Base-by-base conservation (phyloP, 2,329 filamentous ascomycete genomes). In the Alternaria burnsii region DNA sequence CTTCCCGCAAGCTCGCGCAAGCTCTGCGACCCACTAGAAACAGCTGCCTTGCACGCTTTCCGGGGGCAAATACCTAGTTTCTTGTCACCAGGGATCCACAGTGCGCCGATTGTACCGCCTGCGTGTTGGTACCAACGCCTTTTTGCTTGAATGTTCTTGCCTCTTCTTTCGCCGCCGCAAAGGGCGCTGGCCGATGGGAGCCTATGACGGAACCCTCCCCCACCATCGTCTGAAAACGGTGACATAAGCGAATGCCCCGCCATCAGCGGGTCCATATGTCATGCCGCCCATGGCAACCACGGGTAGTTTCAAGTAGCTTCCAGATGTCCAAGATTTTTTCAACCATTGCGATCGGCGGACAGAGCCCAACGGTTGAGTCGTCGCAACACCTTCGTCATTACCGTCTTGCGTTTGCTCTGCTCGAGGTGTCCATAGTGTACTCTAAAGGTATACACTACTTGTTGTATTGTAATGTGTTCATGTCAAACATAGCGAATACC, bases 241-340 rank as follows among this genome's bases (percentile, higher is more conserved):
- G 34, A 41, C 46, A 42, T 64, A 59, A 64, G 63, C 63, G 61
- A 66, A 40, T 54, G 58, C 63, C 63, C 63, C 63, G 60, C 63
- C 61, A 62, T 52, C 38, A 38, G 41, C 48, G 40, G 51, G 40
- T 16, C 58, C 41, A 52, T 42, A 58, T 57, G 47, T 59, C 57
- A 51, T 58, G 22, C 24, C 38, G 50, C 30, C 51, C 50, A 52
- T 48, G 22, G 47, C 55, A 64, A 61, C 62, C 9, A 36, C 55
- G 16, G 38, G 46, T 20, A 20, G 34, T 28, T 60, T 65, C 62
- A 48, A n/a, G 59, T 41, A 62, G 30, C 32, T 63, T 63, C 61
- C 42, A 61, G 18, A 40, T 40, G 38, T 40, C n/a, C n/a, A 40
- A 18, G 38, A 40, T 40, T 40, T 40, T 40, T 28, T 55, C n/a